Evolutionary conservation across 805 yeast genomes (phyloP), one percentile per base, ranked within the genome.

Genomic region (Sugiyamaella mastotermitis): DNA sequence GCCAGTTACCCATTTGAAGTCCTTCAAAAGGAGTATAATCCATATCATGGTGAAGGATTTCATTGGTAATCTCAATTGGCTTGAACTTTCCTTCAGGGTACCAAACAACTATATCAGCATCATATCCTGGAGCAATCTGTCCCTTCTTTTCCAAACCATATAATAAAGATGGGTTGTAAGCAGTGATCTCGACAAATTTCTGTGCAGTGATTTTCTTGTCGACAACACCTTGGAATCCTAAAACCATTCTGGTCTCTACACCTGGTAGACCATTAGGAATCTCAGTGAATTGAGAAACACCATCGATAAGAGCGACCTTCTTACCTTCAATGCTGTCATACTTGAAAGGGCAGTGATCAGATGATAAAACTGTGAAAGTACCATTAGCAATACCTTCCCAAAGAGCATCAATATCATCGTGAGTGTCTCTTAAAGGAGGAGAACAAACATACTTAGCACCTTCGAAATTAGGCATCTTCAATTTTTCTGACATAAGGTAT

Each of bases 181-280:
- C 60, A 18, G 69, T 59, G 17, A 70, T 42, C 48, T 70, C 74
- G 13, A 70, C 74, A 43, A 65, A 68, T 43, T 56, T 62, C 43
- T 67, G 64, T 4, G 66, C 61, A 3, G 65, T 46, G 29, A 70
- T 64, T 38, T 61, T 54, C 1, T 66, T 65, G 2, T 62, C 61
- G 36, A 60, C 60, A 11, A 65, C 72, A 24, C 75, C 76, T 37
- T 65, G 60, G 48, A 59, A 68, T 13, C 66, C 51, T 27, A 70
- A 44, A 2, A 73, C 73, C 46, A 70, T 32, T 44, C 76, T 51
- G 1, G 73, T 67, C 46, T 71, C 74, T 17, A 70, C 61, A 5
- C 76, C 75, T 3, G 74, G 71, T 32, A 69, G 44, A 1, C 75
- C 76, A 44, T 70, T 70, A 4, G 76, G 76, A 33, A 70, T 62